Evolutionary conservation across 2,329 filamentous ascomycete species (phyloP), one percentile per base, ranked within the genome.

Genomic region (Fusarium bactridioides): DNA sequence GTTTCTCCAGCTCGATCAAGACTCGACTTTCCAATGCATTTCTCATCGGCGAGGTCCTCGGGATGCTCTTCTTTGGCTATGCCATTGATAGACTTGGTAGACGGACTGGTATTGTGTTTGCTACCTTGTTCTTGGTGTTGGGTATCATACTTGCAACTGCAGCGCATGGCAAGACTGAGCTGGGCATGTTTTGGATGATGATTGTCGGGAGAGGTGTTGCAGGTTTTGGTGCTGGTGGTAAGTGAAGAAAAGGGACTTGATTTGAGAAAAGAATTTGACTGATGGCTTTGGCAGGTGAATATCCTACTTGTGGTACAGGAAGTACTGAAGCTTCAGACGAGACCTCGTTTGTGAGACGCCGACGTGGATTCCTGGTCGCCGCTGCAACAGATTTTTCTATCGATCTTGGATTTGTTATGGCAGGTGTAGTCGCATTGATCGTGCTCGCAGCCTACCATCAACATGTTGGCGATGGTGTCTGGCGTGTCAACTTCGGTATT

Each of bases 181-280:
- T 51, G 7, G 56, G 56, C 25, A 59, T 59, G 44, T 59, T 59
- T 4, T 59, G 56, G 44, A 59, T 59, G 56, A 59, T 59, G 43
- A 59, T 59, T 1, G 12, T 59, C 18, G 56, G 56, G 5, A 7
- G 56, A 37, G 56, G 56, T 8, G 16, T 59, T 40, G 56, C 56
- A 23, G 56, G 56, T 0, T 59, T 59, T 16, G 56, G 56, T 31
- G 56, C 56, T 31, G 56, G 56, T 21, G 43, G 56, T 59, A 29
- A 38, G 55, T 3, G 3, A 0, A 1, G 3, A 15, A 7, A 21
- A 7, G 4, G 8, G 4, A 25, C n/a, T 16, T 7, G 29, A 5
- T 10, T 10, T n/a, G 10, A 23, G 19, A 23, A 23, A 19, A 25
- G n/a, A n/a, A n/a, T n/a, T n/a, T n/a, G n/a, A 21, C 23, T 29